These are phyloP conservation scores for Cystobasidium ongulense DNA, from an alignment of 768 basidiomycete species.

Conservation along the genomic window DNA sequence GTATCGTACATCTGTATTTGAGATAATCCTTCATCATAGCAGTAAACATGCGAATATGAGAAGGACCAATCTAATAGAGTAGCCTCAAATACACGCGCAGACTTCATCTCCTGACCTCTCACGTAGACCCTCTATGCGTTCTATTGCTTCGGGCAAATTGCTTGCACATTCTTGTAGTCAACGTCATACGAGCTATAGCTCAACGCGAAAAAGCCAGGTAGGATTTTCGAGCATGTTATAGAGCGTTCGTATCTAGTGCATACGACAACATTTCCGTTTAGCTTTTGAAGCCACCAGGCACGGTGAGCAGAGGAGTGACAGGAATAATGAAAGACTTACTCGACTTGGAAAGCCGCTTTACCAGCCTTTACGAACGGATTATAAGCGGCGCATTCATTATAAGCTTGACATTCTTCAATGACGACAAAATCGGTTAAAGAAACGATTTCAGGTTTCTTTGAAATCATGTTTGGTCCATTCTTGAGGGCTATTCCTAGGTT, in stretches of 20 bases:
- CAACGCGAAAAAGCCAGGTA: not conserved
- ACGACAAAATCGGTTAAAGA: conserved; percentile 3
- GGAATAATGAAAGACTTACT: not conserved
- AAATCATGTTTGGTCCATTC: conserved; percentile 27
- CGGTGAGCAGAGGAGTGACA: too few relatives aligned
- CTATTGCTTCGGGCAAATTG: not conserved
- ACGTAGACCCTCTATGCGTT: not conserved
- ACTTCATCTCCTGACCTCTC: not conserved
- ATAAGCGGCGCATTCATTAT: conserved; percentile 5
- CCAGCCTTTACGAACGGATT: not conserved
- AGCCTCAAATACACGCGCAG: too few relatives aligned
- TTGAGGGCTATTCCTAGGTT: conserved; percentile 13
- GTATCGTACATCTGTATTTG: too few relatives aligned
- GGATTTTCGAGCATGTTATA: not conserved
- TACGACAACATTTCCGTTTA: not conserved
- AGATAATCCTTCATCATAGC: too few relatives aligned
- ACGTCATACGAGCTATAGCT: not conserved
- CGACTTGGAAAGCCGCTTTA: conserved; percentile 15
- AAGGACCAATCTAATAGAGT: too few relatives aligned
- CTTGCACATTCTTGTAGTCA: not conserved
- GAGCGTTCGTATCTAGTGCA: not conserved
- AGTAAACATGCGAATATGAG: too few relatives aligned
- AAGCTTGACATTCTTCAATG: conserved; percentile 15
- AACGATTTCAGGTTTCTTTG: conserved; percentile 13
- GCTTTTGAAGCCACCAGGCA: too few relatives aligned